Evolutionary conservation across 352 stramenopile genomes (phyloP), one percentile per base, ranked within the genome.

Genomic region (Globisporangium irregulare): DNA sequence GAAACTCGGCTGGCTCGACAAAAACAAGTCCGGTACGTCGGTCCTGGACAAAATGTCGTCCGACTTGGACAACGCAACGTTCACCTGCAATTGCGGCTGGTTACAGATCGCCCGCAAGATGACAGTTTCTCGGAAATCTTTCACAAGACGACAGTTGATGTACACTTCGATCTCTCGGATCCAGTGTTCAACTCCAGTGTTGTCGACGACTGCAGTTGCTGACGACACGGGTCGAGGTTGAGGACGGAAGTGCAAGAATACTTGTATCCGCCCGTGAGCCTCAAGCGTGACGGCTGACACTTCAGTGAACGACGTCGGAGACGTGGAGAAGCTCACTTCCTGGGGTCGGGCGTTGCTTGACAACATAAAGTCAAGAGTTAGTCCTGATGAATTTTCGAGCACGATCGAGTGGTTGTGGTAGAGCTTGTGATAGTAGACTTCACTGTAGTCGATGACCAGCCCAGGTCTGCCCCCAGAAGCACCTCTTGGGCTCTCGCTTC

Each of bases 381-480:
- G 69, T n/a, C 82, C 81, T 25, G 86, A 94, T 25, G 86, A 89
- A 56, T 96, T 96, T 64, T 96, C 88, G 22, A 96, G 88, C 70
- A 96, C 82, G 38, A 96, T 92, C 36, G 88, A 96, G 76, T 96
- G 88, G 59, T 96, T 96, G 66, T 94, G 88, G 60, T 96, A 96
- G 3, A 94, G 68, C 66, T 96, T 94, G 81, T 94, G 79, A 62
- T 94, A 96, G 67, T 93, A 96, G 3, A 96, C 85, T 58, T 96
- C 86, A 29, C 82, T 89, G 73, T 90, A 94, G 66, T 96, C 88
- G 38, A 96, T 90, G 55, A 88, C 76, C 9, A 94, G 70, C 36
- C 77, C 70, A 14, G 36, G 53, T 57, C 66, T 51, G 24, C 34
- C 62, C 6, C 57, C 56, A 38, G 32, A 38, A 38, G 32, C 5